These are phyloP conservation scores for Papiliotrema flavescens DNA, from an alignment of 1,284 basidiomycete species.

Conservation along the genomic window DNA sequence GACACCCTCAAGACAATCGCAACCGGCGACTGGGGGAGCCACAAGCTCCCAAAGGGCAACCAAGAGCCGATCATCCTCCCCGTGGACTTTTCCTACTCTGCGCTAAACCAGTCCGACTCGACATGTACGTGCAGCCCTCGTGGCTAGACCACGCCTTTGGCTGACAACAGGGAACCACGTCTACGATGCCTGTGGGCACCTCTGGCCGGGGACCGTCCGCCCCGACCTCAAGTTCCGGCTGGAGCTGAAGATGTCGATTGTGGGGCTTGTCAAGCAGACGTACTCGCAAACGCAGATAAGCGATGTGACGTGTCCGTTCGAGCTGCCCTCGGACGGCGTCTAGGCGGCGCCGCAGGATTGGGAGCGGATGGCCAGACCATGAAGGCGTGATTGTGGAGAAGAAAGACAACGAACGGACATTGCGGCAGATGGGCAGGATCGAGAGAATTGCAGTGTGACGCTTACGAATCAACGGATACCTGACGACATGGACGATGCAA, in stretches of 20 bases:
- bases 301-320: conserved; percentile 69
- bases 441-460: too few species aligned
- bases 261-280: conserved; percentile 61
- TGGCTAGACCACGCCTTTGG: background rate
- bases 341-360: too few species aligned
- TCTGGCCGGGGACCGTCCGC: conserved; percentile 57
- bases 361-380: too few species aligned
- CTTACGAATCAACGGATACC: too few species aligned
- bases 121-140: conserved; percentile 60
- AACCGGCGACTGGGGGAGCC: conserved; percentile 58
- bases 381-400: too few species aligned
- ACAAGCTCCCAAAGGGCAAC: conserved; percentile 61
- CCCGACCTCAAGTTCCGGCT: conserved; percentile 68
- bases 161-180: conserved; percentile 61
- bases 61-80: conserved; percentile 65
- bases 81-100: conserved; percentile 74
- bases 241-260: conserved; percentile 64
- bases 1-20: conserved; percentile 62
- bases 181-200: conserved; percentile 72
- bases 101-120: conserved; percentile 69
- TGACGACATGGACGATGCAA: too few species aligned
- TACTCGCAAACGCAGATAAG: conserved; percentile 59
- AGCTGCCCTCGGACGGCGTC: conserved; percentile 50
- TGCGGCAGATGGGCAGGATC: too few species aligned
- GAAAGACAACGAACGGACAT: too few species aligned